Base-by-base conservation (phyloP, 2,329 filamentous ascomycete species). In the Arthrinium puccinioides region DNA sequence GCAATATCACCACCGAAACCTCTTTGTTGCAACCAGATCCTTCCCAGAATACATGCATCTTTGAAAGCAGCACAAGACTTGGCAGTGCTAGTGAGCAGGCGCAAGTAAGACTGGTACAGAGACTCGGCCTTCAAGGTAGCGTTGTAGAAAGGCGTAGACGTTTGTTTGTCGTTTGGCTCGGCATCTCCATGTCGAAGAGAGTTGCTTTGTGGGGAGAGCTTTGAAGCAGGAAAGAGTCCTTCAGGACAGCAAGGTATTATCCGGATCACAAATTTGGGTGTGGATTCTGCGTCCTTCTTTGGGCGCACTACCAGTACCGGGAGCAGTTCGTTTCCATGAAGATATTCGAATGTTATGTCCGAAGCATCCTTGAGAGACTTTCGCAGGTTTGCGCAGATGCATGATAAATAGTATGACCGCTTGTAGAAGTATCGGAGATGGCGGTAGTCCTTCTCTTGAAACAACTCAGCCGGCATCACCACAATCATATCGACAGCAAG, bases 341-440 rank as follows among this genome's bases (percentile, higher is more conserved):
- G 64, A 45, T 73, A 69, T 41, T 77, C 76, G 59, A 83, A 94
- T 5, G 66, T 65, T 30, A 85, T 50, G 11, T 74, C 66, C 47
- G 83, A 70, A 1, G 66, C 63, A 13, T 72, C 59, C 4, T 64
- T 65, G 31, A 79, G 60, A 4, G 72, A 63, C 25, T 73, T 67
- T 45, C 79, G 77, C 36, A 97, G 66, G 5, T 75, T 79, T 21
- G 77, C 79, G 11, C 87, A 80, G 39, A 97, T 67, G 46, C 84
- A 87, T 23, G 89, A 87, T 35, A 97, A 66, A 55, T 94, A 97
- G 61, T 90, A 97, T 10, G 92, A 85, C 45, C 89, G 73, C 53
- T 95, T 94, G 64, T 96, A 89, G 55, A 96, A 95, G 63, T 94
- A 97, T 43, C 92, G 79, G 67, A 92, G 74, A 58, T 95, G 88